phyloP scores from a whole-genome alignment of 805 yeast species.

The Starmerella sirachaensis region DNA sequence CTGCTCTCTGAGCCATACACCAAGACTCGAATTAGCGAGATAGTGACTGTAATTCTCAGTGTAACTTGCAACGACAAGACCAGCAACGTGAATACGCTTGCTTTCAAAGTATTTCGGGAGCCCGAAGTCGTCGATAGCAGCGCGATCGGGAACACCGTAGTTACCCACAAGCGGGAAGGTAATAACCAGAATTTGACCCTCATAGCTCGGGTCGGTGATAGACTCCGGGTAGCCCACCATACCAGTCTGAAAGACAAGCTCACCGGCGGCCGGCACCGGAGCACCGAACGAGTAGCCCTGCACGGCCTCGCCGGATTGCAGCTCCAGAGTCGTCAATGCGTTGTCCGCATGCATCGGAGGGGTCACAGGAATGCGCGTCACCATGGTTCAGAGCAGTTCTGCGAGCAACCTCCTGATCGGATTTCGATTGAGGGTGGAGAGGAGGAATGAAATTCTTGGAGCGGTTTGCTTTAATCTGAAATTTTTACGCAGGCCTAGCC shows the following conservation, averaged over 20 bases:
- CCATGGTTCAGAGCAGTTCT: too few relatives aligned
- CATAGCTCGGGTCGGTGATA: constrained; percentile 94
- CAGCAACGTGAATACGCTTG: constrained; percentile 84
- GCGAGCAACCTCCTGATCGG: too few relatives aligned
- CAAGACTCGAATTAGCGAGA: constrained; percentile 84
- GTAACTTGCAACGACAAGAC: constrained; percentile 91
- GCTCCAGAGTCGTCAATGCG: constrained; percentile 74
- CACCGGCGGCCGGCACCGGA: constrained; percentile 79
- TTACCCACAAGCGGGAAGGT: constrained; percentile 96
- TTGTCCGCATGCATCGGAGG: constrained; percentile 81
- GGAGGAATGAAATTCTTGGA: too few relatives aligned
- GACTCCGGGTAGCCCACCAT: constrained; percentile 98
- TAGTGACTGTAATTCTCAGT: constrained; percentile 92
- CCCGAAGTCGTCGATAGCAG: constrained; percentile 69
- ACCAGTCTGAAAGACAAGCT: constrained; percentile 95
- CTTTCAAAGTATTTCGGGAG: constrained; percentile 88
- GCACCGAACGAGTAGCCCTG: constrained; percentile 98
- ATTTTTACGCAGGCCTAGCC: too few relatives aligned
- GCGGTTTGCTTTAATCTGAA: too few relatives aligned
- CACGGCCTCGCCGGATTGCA: constrained; percentile 71
- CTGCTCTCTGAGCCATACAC: constrained; percentile 84
- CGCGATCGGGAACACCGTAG: constrained; percentile 91
- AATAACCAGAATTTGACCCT: constrained; percentile 91
- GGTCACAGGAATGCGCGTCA: constrained; percentile 60
- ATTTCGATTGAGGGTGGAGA: too few relatives aligned